Evolutionary conservation across 1,139 yeast genomes (phyloP).

Genomic region (Suhomyces bribrorum): DNA sequence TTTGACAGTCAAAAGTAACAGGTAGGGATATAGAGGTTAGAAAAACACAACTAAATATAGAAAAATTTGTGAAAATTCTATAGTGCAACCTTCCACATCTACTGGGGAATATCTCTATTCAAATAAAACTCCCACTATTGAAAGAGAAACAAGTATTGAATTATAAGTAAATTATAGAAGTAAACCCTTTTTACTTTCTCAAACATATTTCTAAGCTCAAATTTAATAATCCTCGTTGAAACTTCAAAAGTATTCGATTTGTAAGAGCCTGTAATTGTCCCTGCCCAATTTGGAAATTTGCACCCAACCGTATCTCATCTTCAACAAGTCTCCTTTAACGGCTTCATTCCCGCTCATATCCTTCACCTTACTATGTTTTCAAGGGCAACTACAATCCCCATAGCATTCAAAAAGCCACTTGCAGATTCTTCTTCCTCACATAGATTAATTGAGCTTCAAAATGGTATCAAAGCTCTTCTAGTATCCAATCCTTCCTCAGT

Average conservation of each 20-base stretch:
- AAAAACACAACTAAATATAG: too few relatives aligned
- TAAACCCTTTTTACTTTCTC: too few relatives aligned
- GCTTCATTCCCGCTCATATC: not conserved
- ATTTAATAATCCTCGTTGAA: too few relatives aligned
- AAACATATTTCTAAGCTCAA: too few relatives aligned
- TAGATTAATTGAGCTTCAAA: slow-evolving; percentile 47
- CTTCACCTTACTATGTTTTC: slow-evolving; percentile 5
- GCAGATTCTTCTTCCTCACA: slow-evolving; percentile 38
- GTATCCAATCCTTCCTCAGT: slow-evolving; percentile 59
- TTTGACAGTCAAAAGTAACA: too few relatives aligned
- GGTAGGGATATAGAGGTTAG: too few relatives aligned
- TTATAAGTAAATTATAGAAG: too few relatives aligned
- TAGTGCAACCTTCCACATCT: too few relatives aligned
- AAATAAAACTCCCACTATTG: too few relatives aligned
- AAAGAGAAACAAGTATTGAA: too few relatives aligned
- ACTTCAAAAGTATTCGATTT: not conserved
- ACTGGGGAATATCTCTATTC: too few relatives aligned
- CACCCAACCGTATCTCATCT: slow-evolving; percentile 1
- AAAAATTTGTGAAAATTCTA: too few relatives aligned
- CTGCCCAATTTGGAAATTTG: slow-evolving; percentile 1
- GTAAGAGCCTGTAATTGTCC: not conserved
- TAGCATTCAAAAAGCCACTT: slow-evolving; percentile 33
- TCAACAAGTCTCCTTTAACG: not conserved
- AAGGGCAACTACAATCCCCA: slow-evolving; percentile 17
- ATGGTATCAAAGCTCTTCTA: slow-evolving; percentile 53